Conservation (phyloP, 2,329 filamentous ascomycete species). For the Nothophaeocryptopus gaeumannii region DNA sequence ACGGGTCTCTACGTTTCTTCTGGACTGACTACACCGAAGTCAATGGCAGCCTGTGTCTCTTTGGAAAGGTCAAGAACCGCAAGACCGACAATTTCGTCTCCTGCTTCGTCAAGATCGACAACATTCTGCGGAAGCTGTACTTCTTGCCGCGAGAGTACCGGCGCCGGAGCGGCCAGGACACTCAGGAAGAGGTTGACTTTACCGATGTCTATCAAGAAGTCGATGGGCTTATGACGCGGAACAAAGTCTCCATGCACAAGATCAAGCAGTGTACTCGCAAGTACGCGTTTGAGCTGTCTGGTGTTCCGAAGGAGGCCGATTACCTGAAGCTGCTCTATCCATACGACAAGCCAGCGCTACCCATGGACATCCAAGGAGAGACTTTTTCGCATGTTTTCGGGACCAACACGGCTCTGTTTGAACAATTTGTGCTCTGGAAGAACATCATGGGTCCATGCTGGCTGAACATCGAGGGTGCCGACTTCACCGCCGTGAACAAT, state of each 20-base stretch:
- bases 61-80: conserved; percentile 94
- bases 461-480: conserved; percentile 82
- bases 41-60: conserved; percentile 86
- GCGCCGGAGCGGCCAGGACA: conserved; percentile 61
- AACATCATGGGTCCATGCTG: conserved; percentile 99
- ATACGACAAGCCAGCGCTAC: conserved; percentile 75
- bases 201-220: conserved; percentile 87
- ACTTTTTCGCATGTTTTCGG: conserved; percentile 95
- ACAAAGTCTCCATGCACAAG: conserved; percentile 85
- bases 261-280: conserved; percentile 87
- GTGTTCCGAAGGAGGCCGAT: conserved; percentile 80
- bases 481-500: conserved; percentile 82
- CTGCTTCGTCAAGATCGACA: conserved; percentile 94
- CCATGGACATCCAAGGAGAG: conserved; percentile 70
- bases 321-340: conserved; percentile 97
- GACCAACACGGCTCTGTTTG: conserved; percentile 87
- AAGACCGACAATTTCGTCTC: conserved; percentile 75
- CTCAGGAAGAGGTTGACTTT: conserved; percentile 77
- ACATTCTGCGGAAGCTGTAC: conserved; percentile 86
- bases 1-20: conserved; percentile 90
- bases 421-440: conserved; percentile 98
- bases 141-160: conserved; percentile 77
- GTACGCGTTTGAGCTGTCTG: conserved; percentile 90
- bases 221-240: conserved; percentile 79
- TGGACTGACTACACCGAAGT: conserved; percentile 96